Percentiles rank a stretch among this genome's conserved stretches.
phyloP scores from a whole-genome alignment of 1,139 yeast species.

The Blastobotrys persicus region DNA sequence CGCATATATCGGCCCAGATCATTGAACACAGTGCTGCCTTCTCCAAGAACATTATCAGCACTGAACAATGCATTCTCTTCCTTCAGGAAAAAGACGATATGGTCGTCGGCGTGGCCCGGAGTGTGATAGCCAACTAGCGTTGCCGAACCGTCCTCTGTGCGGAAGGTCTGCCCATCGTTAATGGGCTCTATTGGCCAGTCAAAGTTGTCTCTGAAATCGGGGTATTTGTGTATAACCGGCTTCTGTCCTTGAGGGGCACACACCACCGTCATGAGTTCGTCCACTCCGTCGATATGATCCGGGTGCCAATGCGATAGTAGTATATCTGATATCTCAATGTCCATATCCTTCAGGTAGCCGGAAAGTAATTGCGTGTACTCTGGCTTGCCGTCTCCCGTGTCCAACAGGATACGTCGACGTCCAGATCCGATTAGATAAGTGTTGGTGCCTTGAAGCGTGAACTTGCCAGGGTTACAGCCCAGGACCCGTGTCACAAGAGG shows the following conservation, averaged over 20 bases:
- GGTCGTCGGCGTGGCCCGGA: slow-evolving; percentile 44
- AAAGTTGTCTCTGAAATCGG: slow-evolving; percentile 6
- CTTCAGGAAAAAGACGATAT: slow-evolving; percentile 37
- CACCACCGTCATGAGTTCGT: slow-evolving; percentile 21
- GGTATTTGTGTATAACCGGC: slow-evolving; percentile 10
- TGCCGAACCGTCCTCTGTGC: slow-evolving; percentile 32
- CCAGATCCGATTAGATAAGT: slow-evolving; percentile 42
- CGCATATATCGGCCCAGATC: slow-evolving; percentile 35
- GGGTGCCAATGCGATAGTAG: slow-evolving; percentile 42
- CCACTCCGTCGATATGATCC: slow-evolving; percentile 40
- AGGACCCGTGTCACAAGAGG: slow-evolving; percentile 41
- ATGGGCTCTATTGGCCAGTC: slow-evolving; percentile 19
- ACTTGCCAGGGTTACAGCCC: slow-evolving; percentile 41
- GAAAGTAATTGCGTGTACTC: slow-evolving; percentile 32
- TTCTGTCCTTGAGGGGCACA: slow-evolving; percentile 9
- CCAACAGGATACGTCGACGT: slow-evolving; percentile 35
- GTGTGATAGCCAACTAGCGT: slow-evolving; percentile 35
- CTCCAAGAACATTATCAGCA: slow-evolving; percentile 43
- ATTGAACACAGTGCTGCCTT: slow-evolving; percentile 40
- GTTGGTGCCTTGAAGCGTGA: slow-evolving; percentile 44
- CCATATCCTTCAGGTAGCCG: slow-evolving; percentile 28
- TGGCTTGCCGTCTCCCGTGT: slow-evolving; percentile 40
- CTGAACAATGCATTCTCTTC: slow-evolving; percentile 39
- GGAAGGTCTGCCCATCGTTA: slow-evolving; percentile 32
- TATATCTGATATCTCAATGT: slow-evolving; percentile 33